phyloP scores from a whole-genome alignment of 2,329 filamentous ascomycete genomes.

The Cladophialophora exuberans region DNA sequence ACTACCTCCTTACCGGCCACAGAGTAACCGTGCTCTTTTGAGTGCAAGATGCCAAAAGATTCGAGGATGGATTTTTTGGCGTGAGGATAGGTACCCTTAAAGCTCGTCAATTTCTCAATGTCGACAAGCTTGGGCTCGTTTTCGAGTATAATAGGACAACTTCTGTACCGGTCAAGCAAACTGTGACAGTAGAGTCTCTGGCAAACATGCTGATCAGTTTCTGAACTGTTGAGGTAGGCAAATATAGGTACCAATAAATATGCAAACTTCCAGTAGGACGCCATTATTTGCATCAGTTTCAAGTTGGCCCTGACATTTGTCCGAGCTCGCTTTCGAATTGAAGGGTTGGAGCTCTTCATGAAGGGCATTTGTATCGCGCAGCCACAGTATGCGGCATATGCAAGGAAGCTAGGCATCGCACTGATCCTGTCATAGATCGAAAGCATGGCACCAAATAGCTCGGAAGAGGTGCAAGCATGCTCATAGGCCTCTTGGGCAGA shows the following conservation, averaged over 20 bases:
- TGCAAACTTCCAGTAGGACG: conserved; percentile 8
- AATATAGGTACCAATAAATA: conserved; percentile 4
- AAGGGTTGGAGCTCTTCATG: conserved; percentile 3
- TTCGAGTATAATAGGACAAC: too few species aligned
- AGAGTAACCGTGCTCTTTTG: too few species aligned
- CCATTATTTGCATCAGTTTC: background rate
- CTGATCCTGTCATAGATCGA: background rate
- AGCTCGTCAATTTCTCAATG: too few species aligned
- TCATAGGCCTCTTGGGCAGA: conserved; percentile 8
- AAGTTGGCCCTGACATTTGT: conserved; percentile 6
- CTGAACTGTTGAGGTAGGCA: too few species aligned
- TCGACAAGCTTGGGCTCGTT: too few species aligned
- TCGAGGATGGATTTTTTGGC: too few species aligned
- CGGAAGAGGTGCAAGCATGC: conserved; percentile 1
- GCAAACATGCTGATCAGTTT: too few species aligned
- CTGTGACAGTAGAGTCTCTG: too few species aligned
- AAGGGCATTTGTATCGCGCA: conserved; percentile 16
- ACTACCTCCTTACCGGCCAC: too few species aligned
- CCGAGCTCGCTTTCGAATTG: background rate
- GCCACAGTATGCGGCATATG: conserved; percentile 6
- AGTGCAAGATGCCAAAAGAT: too few species aligned
- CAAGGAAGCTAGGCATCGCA: conserved; percentile 11
- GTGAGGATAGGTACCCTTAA: too few species aligned
- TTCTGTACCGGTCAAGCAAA: too few species aligned
- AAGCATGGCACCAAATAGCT: background rate